phyloP scores from a whole-genome alignment of 2,329 filamentous ascomycete species.

The Xylaria digitata region DNA sequence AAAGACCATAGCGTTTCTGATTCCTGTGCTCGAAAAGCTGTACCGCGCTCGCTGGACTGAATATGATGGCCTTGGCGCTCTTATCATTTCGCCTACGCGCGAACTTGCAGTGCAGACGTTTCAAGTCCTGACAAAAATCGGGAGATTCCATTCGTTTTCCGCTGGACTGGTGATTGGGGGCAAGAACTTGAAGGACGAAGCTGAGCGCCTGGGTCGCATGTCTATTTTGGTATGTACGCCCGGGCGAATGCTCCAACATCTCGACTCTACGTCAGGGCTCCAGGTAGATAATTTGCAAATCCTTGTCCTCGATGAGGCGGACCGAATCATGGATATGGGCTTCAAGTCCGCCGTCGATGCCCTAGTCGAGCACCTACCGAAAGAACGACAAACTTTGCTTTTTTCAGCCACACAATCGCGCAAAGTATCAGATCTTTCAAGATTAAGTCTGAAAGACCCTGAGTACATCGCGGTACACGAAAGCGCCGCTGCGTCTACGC shows the following conservation, averaged over 20 bases:
- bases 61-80: constrained; percentile 87
- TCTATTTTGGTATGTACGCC: constrained; percentile 97
- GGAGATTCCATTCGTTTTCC: constrained; percentile 88
- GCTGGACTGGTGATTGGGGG: constrained; percentile 94
- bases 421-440: constrained; percentile 89
- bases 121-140: constrained; percentile 90
- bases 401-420: constrained; percentile 98
- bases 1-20: constrained; percentile 92
- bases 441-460: constrained; percentile 87
- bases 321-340: constrained; percentile 97
- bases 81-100: constrained; percentile 93
- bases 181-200: constrained; percentile 87
- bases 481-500: constrained; percentile 81
- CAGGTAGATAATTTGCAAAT: constrained; percentile 92
- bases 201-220: constrained; percentile 87
- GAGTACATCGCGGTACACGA: constrained; percentile 97
- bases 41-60: constrained; percentile 91
- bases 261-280: constrained; percentile 92
- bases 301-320: constrained; percentile 93
- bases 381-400: constrained; percentile 86
- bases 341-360: constrained; percentile 93
- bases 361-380: constrained; percentile 89
- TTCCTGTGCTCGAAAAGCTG: constrained; percentile 92
- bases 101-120: constrained; percentile 96
- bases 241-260: constrained; percentile 92